phyloP scores from a whole-genome alignment of 2,329 filamentous ascomycete genomes.

The Sporothrix schenckii region DNA sequence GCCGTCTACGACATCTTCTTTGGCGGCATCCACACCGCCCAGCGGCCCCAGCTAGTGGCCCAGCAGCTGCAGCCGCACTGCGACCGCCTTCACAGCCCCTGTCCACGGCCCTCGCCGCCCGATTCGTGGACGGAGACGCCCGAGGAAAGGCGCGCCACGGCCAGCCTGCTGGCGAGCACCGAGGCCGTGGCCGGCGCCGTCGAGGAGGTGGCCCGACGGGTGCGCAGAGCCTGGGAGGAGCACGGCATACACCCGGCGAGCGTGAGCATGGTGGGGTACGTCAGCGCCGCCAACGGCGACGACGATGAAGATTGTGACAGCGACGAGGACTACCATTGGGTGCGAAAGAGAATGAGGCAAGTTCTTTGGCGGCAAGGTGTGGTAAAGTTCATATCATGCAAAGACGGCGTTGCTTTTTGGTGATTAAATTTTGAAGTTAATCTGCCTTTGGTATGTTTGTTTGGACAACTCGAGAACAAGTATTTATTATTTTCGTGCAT shows the following conservation, averaged over 20 bases:
- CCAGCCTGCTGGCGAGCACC: not conserved
- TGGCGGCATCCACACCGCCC: not conserved
- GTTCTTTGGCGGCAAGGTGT: not conserved
- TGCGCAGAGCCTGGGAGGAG: not conserved
- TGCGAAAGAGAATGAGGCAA: not conserved
- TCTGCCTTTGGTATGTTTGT: not conserved
- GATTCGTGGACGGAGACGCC: not conserved
- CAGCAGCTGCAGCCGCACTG: not conserved
- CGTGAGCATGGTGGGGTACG: not conserved
- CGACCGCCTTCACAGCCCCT: not conserved
- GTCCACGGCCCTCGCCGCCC: too few relatives aligned
- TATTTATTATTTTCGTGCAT: not conserved
- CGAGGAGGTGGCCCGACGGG: not conserved
- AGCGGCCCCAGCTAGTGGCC: not conserved
- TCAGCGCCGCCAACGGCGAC: not conserved
- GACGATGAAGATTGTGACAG: not conserved
- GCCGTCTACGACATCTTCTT: slow-evolving; percentile 12
- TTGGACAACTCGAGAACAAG: not conserved
- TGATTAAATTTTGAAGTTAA: not conserved
- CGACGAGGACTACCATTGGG: not conserved
- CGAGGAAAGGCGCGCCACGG: not conserved
- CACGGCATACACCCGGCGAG: not conserved
- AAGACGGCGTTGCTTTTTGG: not conserved
- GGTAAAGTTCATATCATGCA: not conserved
- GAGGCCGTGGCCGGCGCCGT: not conserved